phyloP scores from a whole-genome alignment of 148 eudicot species.

The Salicornia ramosissima region DNA sequence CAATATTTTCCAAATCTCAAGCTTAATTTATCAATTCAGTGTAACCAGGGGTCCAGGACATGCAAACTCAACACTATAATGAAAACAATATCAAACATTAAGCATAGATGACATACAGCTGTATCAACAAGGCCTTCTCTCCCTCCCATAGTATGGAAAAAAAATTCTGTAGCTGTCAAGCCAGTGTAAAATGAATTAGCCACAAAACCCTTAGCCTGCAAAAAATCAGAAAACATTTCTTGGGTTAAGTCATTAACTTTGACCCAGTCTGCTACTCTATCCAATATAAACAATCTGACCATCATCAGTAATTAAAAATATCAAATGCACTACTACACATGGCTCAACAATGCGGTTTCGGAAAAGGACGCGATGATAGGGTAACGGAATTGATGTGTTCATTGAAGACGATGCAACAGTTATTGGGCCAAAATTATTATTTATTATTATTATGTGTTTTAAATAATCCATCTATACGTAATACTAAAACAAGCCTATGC shows the following conservation, averaged over 20 bases:
- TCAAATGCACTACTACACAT: too few species aligned
- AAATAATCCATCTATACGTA: too few species aligned
- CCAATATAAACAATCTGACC: background rate
- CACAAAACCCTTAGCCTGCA: conserved; percentile 98
- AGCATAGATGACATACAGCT: conserved; percentile 56
- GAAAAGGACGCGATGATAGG: too few species aligned
- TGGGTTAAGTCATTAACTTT: background rate
- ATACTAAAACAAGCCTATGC: too few species aligned
- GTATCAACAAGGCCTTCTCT: conserved; percentile 99
- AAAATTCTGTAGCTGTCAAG: conserved; percentile 88
- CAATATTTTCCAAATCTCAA: too few species aligned
- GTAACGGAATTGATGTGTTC: too few species aligned
- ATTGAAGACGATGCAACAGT: too few species aligned
- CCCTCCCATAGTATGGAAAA: conserved; percentile 99
- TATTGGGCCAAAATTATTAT: too few species aligned
- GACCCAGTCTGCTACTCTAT: background rate
- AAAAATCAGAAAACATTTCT: conserved; percentile 9
- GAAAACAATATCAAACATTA: background rate
- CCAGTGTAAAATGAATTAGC: conserved; percentile 90
- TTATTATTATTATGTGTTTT: too few species aligned
- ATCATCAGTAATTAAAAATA: background rate
- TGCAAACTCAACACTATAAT: background rate
- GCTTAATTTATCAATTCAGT: too few species aligned
- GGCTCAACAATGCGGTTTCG: too few species aligned
- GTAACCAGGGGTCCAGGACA: background rate